phyloP scores from a whole-genome alignment of 495 filamentous ascomycete species.

The Pseudevernia furfuracea region DNA sequence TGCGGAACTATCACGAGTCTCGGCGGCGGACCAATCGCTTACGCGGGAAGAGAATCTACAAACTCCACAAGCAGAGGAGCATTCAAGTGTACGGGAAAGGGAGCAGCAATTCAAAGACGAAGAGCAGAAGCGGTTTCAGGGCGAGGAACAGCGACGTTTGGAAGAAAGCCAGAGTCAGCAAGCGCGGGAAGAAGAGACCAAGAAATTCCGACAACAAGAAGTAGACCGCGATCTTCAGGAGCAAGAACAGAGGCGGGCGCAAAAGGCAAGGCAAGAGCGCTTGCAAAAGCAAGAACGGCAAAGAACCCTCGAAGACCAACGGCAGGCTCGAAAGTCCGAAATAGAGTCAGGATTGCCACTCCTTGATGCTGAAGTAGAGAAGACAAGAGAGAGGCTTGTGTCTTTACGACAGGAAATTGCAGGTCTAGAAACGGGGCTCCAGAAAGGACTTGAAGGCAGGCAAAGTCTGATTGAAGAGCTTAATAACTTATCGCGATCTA shows the following conservation, averaged over 20 bases:
- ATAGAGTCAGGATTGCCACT: constrained; percentile 51
- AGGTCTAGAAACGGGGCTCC: constrained; percentile 51
- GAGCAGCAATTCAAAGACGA: not conserved
- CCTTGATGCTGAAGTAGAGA: constrained; percentile 48
- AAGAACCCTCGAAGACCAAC: constrained; percentile 5
- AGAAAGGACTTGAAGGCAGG: constrained; percentile 37
- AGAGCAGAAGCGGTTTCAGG: not conserved
- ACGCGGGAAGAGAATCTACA: constrained; percentile 2
- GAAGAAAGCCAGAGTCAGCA: not conserved
- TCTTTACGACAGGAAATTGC: constrained; percentile 50
- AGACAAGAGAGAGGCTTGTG: constrained; percentile 42
- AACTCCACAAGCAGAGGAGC: constrained; percentile 1
- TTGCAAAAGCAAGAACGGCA: constrained; percentile 2
- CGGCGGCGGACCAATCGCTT: constrained; percentile 4
- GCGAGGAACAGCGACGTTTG: not conserved
- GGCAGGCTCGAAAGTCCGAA: constrained; percentile 40
- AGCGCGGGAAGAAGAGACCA: not conserved
- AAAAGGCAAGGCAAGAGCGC: not conserved
- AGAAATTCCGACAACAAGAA: not conserved
- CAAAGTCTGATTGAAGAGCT: constrained; percentile 30
- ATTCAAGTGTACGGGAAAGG: not conserved
- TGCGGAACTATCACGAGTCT: not conserved
- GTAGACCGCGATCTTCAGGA: not conserved
- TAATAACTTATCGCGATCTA: constrained; percentile 9
- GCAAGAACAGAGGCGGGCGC: not conserved